Conservation (phyloP, 805 yeast species). For the Lipomyces yamadae region DNA sequence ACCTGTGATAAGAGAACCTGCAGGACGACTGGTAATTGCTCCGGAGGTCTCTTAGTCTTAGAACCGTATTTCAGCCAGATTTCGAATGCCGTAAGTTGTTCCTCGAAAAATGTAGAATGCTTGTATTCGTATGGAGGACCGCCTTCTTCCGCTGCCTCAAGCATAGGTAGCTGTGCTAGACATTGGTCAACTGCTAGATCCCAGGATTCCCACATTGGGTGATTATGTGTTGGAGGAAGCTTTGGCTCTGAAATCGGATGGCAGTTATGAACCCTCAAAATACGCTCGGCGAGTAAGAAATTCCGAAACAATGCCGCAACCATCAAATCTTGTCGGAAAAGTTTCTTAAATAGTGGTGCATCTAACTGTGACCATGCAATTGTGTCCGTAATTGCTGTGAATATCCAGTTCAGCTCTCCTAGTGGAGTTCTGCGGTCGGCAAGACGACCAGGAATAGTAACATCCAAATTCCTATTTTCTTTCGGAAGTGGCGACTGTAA, state of each 20-base stretch:
- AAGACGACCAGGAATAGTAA: conserved; percentile 84
- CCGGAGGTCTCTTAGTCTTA: conserved; percentile 84
- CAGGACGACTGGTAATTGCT: conserved; percentile 89
- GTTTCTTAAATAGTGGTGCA: conserved; percentile 81
- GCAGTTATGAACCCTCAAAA: conserved; percentile 91
- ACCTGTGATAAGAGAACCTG: conserved; percentile 94
- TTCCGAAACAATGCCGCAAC: conserved; percentile 95
- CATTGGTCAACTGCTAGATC: conserved; percentile 96
- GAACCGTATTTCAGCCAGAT: conserved; percentile 93
- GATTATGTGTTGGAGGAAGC: conserved; percentile 79
- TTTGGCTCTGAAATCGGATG: conserved; percentile 95
- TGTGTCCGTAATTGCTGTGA: conserved; percentile 96
- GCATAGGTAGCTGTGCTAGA: conserved; percentile 55
- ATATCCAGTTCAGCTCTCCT: conserved; percentile 96
- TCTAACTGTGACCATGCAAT: conserved; percentile 96
- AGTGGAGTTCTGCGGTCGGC: conserved; percentile 94
- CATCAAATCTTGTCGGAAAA: conserved; percentile 93
- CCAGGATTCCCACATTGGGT: conserved; percentile 98
- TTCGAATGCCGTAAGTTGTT: conserved; percentile 93
- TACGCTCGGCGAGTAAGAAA: conserved; percentile 86
- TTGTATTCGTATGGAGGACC: conserved; percentile 62
- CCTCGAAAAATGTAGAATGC: conserved; percentile 93
- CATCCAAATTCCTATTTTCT: conserved; percentile 47
- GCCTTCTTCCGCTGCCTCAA: conserved; percentile 45
- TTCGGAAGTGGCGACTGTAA: conserved; percentile 59